Percentiles rank a stretch among this genome's conserved stretches.
phyloP scores from a whole-genome alignment of 768 basidiomycete genomes.

The Tulasnella sp. region DNA sequence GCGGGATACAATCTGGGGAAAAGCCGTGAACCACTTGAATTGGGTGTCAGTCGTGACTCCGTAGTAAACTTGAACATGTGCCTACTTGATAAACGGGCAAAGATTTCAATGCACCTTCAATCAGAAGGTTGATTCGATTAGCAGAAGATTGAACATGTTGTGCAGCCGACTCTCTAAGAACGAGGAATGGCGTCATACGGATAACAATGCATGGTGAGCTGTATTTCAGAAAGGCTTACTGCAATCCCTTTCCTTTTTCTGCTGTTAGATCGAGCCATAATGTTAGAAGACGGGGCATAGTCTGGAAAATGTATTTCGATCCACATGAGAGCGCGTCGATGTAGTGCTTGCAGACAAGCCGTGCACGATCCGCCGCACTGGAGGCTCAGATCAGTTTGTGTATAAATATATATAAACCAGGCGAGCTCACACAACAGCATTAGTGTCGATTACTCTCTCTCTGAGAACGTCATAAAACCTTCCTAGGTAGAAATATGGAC shows the following conservation, averaged over 20 bases:
- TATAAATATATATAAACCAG: no score
- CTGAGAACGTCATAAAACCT: conserved; percentile 57
- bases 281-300: conserved; percentile 83
- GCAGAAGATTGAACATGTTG: no score
- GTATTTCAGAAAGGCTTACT: conserved; percentile 25
- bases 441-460: conserved; percentile 1
- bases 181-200: no score
- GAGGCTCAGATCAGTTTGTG: background rate
- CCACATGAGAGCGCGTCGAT: conserved; percentile 59
- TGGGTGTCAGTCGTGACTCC: background rate
- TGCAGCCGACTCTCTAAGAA: no score
- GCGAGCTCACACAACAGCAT: no score
- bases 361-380: background rate
- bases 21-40: conserved; percentile 82
- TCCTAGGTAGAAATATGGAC: conserved; percentile 72
- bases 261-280: conserved; percentile 93
- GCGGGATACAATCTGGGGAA: conserved; percentile 92
- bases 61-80: background rate
- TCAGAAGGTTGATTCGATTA: conserved; percentile 41
- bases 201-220: no score
- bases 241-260: conserved; percentile 12
- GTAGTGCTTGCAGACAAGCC: conserved; percentile 25
- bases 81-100: conserved; percentile 71
- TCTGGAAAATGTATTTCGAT: conserved; percentile 93
- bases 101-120: conserved; percentile 42